Evolutionary conservation across 768 basidiomycete genomes (phyloP).

Genomic region (Macrolepiota dolichaula): DNA sequence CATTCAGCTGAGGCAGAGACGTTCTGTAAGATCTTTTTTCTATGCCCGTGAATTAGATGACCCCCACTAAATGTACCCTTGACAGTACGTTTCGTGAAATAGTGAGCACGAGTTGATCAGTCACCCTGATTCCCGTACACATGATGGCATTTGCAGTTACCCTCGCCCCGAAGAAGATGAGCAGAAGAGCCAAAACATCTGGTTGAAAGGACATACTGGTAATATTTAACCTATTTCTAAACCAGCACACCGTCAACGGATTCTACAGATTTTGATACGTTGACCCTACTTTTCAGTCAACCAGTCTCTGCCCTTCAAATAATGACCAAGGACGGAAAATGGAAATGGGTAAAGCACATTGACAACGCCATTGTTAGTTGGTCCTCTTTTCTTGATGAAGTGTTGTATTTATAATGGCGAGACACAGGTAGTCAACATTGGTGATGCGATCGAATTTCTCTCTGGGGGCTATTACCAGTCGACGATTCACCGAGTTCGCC

Average conservation of each 20-base stretch:
- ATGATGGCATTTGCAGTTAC: slow-evolving; percentile 24
- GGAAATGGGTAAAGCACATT: slow-evolving; percentile 44
- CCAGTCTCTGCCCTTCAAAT: slow-evolving; percentile 47
- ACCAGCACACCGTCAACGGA: too few relatives aligned
- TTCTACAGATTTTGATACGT: slow-evolving; percentile 36
- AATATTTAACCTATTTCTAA: background rate
- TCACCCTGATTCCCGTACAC: too few relatives aligned
- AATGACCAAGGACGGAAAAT: slow-evolving; percentile 33
- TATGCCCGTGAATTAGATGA: background rate
- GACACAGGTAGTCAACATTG: slow-evolving; percentile 40
- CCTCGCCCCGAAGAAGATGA: slow-evolving; percentile 42
- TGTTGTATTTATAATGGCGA: background rate
- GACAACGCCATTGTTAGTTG: slow-evolving; percentile 37
- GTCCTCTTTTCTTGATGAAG: background rate
- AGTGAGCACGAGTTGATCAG: slow-evolving; percentile 31
- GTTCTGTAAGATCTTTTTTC: slow-evolving; percentile 28
- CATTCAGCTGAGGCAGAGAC: slow-evolving; percentile 25
- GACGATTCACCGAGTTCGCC: slow-evolving; percentile 45
- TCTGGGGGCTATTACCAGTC: slow-evolving; percentile 45
- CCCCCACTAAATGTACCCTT: slow-evolving; percentile 11
- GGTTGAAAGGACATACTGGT: slow-evolving; percentile 52
- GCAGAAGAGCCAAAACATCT: slow-evolving; percentile 38
- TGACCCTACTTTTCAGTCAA: slow-evolving; percentile 47
- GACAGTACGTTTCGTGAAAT: slow-evolving; percentile 46
- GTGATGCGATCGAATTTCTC: slow-evolving; percentile 46